Conservation (phyloP, 192 early-diverging fungal genomes). For the Linnemannia exigua region DNA sequence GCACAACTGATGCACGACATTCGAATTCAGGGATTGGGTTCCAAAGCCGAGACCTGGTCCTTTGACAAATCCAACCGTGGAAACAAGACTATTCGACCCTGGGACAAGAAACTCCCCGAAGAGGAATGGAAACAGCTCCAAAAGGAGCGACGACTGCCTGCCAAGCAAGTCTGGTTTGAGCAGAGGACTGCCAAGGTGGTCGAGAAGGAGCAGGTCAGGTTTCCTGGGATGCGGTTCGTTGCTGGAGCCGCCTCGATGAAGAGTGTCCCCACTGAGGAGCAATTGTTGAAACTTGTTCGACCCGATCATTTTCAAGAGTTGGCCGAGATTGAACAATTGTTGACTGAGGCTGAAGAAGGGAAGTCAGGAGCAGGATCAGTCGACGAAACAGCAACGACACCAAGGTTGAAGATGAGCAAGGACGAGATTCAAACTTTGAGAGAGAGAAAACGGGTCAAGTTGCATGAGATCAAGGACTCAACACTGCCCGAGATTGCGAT, state of each 20-base stretch:
- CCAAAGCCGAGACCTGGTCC: slow-evolving; percentile 41
- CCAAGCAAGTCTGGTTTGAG: slow-evolving; percentile 51
- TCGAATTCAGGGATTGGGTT: slow-evolving; percentile 34
- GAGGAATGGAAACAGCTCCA: slow-evolving; percentile 36
- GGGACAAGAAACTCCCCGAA: slow-evolving; percentile 38
- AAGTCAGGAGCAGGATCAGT: not conserved
- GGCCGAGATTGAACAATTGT: slow-evolving; percentile 21
- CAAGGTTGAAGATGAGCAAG: not conserved
- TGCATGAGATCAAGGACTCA: slow-evolving; percentile 42
- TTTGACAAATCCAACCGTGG: slow-evolving; percentile 42
- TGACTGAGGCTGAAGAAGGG: slow-evolving; percentile 10
- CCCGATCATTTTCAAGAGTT: slow-evolving; percentile 46
- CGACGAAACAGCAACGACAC: not conserved
- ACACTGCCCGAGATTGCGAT: slow-evolving; percentile 43
- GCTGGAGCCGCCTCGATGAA: slow-evolving; percentile 36
- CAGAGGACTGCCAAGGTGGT: slow-evolving; percentile 35
- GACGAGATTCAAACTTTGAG: slow-evolving; percentile 30
- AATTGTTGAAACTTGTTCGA: slow-evolving; percentile 26
- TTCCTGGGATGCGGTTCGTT: slow-evolving; percentile 44
- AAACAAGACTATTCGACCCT: slow-evolving; percentile 51
- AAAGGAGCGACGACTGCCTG: slow-evolving; percentile 28
- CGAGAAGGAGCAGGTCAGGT: slow-evolving; percentile 49
- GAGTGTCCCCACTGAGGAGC: slow-evolving; percentile 31
- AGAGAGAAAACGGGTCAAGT: slow-evolving; percentile 12
- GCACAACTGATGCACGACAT: slow-evolving; percentile 49